These are phyloP conservation scores for Apiotrichum akiyoshidainum DNA, from an alignment of 1,284 basidiomycete genomes.

Conservation along the genomic window DNA sequence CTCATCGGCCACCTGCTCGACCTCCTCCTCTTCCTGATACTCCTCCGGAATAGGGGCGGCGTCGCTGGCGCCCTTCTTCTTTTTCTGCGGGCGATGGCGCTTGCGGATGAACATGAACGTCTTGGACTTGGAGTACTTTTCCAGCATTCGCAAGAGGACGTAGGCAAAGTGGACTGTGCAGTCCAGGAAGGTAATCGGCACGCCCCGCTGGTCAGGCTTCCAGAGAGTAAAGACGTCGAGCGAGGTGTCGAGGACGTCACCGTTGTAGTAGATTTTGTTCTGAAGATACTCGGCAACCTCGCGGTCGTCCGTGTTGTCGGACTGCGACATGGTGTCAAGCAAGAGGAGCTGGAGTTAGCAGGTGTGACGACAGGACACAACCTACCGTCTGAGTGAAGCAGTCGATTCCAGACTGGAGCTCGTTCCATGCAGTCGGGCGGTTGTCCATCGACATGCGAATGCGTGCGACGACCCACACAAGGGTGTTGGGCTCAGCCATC, in stretches of 20 bases:
- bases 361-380: not conserved
- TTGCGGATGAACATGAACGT: conserved; percentile 73
- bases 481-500: conserved; percentile 77
- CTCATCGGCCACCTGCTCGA: conserved; percentile 59
- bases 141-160: conserved; percentile 76
- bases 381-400: conserved; percentile 77
- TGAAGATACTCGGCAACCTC: conserved; percentile 77
- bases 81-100: conserved; percentile 57
- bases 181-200: conserved; percentile 65
- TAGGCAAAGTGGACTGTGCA: conserved; percentile 77
- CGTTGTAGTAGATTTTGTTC: conserved; percentile 87
- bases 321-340: conserved; percentile 63
- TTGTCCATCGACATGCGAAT: conserved; percentile 84
- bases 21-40: conserved; percentile 53
- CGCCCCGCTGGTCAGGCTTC: conserved; percentile 61
- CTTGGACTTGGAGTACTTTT: conserved; percentile 73
- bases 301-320: conserved; percentile 59
- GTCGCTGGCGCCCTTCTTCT: conserved; percentile 27
- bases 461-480: conserved; percentile 81
- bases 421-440: conserved; percentile 89
- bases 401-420: conserved; percentile 87
- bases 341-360: conserved; percentile 60
- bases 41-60: conserved; percentile 36
- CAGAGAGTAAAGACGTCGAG: conserved; percentile 63
- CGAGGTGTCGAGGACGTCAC: conserved; percentile 81